phyloP scores from a whole-genome alignment of 345 rosid genomes.

The Theobroma cacao region DNA sequence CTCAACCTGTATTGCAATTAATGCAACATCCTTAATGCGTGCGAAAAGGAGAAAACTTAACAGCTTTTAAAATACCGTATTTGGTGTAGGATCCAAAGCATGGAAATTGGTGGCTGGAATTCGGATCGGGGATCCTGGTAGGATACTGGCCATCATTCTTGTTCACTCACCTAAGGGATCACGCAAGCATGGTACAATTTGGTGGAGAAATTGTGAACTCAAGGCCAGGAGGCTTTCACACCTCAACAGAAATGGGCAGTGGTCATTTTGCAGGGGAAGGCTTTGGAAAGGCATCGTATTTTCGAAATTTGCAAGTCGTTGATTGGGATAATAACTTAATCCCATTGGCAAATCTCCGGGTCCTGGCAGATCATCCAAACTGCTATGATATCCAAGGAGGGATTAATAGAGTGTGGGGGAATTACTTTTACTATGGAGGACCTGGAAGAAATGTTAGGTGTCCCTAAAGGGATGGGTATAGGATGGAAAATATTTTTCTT shows the following conservation, averaged over 20 bases:
- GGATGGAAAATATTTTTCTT: conserved; percentile 2
- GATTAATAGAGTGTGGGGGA: conserved; percentile 81
- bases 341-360: conserved; percentile 64
- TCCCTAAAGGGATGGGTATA: conserved; percentile 43
- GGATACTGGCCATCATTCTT: conserved; percentile 93
- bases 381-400: conserved; percentile 93
- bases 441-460: conserved; percentile 89
- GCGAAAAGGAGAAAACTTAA: not conserved
- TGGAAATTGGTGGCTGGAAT: conserved; percentile 99
- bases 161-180: conserved; percentile 75
- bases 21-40: conserved; percentile 1
- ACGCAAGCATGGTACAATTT: conserved; percentile 92
- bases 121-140: conserved; percentile 82
- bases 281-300: conserved; percentile 87
- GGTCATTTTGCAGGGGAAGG: conserved; percentile 96
- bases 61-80: not conserved
- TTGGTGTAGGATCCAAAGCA: conserved; percentile 88
- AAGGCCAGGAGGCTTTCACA: conserved; percentile 70
- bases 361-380: conserved; percentile 81
- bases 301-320: conserved; percentile 79
- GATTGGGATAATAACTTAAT: conserved; percentile 91
- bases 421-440: conserved; percentile 92
- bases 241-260: conserved; percentile 93
- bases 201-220: conserved; percentile 94
- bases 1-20: not conserved